Base-by-base conservation (phyloP, 371 early-diverging fungal species). In the Apophysomyces variabilis region DNA sequence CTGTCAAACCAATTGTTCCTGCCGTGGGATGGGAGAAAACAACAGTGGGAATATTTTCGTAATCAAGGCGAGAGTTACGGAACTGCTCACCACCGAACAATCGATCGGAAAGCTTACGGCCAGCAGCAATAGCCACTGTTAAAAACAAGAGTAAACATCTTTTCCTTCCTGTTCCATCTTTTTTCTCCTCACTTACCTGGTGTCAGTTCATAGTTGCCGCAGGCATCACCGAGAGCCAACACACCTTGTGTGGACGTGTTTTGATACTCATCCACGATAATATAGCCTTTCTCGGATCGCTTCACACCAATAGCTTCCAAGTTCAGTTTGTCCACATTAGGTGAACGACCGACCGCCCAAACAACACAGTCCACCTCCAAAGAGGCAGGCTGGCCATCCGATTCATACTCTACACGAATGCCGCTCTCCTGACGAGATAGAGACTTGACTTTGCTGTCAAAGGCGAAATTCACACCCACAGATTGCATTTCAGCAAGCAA, bases 21-120 rank as follows among this genome's bases (percentile, higher is more conserved):
- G 92, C 85, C 39, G 93, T 86, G 26, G 98, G 98, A 74, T 97
- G 96, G 4, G 97, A 95, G 84, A 99, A 98, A 62, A 99, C 91
- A 61, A 97, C 97, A 1, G 96, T 95, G 7, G 98, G 98, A 46
- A 99, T 92, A 80, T 93, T 92, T 69, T 66, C 76, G 80, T 97
- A 97, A 70, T 95, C 95, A 59, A 97, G 86, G 77, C 96, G 93
- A 21, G 89, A 57, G 39, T 84, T 70, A 12, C 83, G 77, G 77
- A 86, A 88, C 63, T 84, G 70, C 57, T 80, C 82, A 50, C 91
- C 90, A 50, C 95, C 95, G 84, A 96, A 98, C 63, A 98, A 83
- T 41, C 96, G 90, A 76, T 98, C 96, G 0, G 95, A 89, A 4
- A 99, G 86, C 43, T 85, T 80, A 61, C 99, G 90, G 32, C 96